These are phyloP conservation scores for Penicillium turbatum DNA, from an alignment of 495 filamentous ascomycete genomes.

Conservation along the genomic window DNA sequence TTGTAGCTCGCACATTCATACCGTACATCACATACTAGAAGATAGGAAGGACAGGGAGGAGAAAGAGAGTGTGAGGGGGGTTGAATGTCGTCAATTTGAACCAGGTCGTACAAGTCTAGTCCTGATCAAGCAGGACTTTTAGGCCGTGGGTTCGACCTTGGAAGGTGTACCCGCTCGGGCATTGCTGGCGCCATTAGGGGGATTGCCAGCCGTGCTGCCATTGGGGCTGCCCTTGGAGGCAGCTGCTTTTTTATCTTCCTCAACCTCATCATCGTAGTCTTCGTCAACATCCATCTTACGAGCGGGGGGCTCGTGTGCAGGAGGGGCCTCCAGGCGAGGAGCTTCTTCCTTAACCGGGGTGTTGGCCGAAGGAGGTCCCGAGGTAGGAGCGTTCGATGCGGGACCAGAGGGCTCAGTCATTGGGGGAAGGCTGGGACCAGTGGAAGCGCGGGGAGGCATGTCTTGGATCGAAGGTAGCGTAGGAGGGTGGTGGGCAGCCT, in stretches of 20 bases:
- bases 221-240: conserved; percentile 41
- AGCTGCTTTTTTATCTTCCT: conserved; percentile 68
- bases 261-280: conserved; percentile 84
- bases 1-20: conserved; percentile 25
- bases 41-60: conserved; percentile 16
- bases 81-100: background rate
- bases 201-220: conserved; percentile 34
- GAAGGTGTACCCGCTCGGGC: conserved; percentile 31
- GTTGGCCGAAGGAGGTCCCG: conserved; percentile 43
- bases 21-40: conserved; percentile 26
- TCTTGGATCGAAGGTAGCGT: conserved; percentile 68
- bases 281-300: conserved; percentile 97
- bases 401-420: conserved; percentile 53
- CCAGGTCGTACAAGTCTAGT: conserved; percentile 1
- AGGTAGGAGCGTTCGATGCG: conserved; percentile 56
- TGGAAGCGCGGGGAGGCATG: conserved; percentile 55
- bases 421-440: conserved; percentile 50
- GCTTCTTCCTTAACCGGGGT: conserved; percentile 45
- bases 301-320: conserved; percentile 74
- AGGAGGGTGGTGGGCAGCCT: conserved; percentile 82
- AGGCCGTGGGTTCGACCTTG: conserved; percentile 34
- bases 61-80: conserved; percentile 9
- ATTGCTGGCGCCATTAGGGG: conserved; percentile 28
- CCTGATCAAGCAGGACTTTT: conserved; percentile 12
- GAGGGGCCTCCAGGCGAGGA: conserved; percentile 50